Evolutionary conservation across 1,139 yeast genomes (phyloP).

Genomic region (Meyerozyma smithsonii): DNA sequence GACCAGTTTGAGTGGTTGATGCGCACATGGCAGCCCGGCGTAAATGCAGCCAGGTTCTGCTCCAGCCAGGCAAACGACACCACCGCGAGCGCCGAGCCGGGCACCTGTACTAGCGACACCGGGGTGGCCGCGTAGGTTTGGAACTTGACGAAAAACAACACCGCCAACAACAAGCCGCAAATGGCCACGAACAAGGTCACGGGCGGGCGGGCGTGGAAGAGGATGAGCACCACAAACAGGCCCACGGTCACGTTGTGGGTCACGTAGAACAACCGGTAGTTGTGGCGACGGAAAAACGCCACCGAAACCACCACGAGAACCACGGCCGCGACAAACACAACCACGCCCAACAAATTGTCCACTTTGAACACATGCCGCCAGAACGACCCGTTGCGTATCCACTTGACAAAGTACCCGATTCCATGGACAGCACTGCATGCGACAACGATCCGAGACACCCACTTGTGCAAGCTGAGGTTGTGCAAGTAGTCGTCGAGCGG

Average conservation of each 20-base stretch:
- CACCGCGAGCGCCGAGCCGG: neutral
- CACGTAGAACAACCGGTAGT: slow-evolving; percentile 30
- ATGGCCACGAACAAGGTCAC: slow-evolving; percentile 22
- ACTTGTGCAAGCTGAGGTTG: slow-evolving; percentile 63
- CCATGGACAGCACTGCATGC: slow-evolving; percentile 53
- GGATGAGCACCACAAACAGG: slow-evolving; percentile 26
- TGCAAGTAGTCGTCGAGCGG: slow-evolving; percentile 49
- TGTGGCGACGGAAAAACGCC: slow-evolving; percentile 21
- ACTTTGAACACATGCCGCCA: slow-evolving; percentile 33
- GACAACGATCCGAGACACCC: slow-evolving; percentile 69
- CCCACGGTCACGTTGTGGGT: slow-evolving; percentile 30
- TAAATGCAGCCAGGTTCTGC: neutral
- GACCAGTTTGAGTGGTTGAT: slow-evolving; percentile 16
- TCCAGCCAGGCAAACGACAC: slow-evolving; percentile 1
- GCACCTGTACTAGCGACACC: neutral
- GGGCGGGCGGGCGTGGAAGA: slow-evolving; percentile 43
- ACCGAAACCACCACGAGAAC: slow-evolving; percentile 53
- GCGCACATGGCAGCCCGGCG: slow-evolving; percentile 37
- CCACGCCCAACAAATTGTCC: slow-evolving; percentile 60
- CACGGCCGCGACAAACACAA: slow-evolving; percentile 36
- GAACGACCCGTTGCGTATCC: slow-evolving; percentile 33
- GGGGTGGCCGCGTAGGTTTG: neutral
- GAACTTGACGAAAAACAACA: neutral
- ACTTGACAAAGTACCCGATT: slow-evolving; percentile 45
- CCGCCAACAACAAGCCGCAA: slow-evolving; percentile 16